A percentile compares a stretch with the other conserved stretches of the same genome.
phyloP scores from a whole-genome alignment of 2,329 filamentous ascomycete genomes.

The Capronia coronata region DNA sequence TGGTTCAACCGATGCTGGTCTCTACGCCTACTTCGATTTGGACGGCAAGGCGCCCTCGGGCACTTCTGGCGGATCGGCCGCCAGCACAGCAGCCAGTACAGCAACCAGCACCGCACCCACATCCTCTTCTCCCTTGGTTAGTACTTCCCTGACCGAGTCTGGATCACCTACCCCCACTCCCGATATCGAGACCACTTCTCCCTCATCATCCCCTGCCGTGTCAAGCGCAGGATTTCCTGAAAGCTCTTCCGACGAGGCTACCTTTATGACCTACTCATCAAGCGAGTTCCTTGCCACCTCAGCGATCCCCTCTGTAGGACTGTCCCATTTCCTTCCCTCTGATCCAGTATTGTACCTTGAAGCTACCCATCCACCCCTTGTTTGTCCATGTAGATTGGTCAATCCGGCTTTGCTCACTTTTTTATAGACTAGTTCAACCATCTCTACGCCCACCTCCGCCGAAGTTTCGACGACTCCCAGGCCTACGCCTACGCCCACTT shows the following conservation, averaged over 20 bases:
- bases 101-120: conserved; percentile 19
- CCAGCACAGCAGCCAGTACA: not conserved
- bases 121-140: conserved; percentile 29
- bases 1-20: conserved; percentile 35
- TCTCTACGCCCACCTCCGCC: not conserved
- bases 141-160: conserved; percentile 20
- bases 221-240: conserved; percentile 23
- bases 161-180: conserved; percentile 16
- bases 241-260: conserved; percentile 24
- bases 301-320: conserved; percentile 23
- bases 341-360: not conserved
- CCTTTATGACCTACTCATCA: conserved; percentile 16
- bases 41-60: conserved; percentile 20
- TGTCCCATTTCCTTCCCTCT: conserved; percentile 11
- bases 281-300: conserved; percentile 15
- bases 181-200: conserved; percentile 9
- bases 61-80: conserved; percentile 17
- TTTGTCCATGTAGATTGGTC: not conserved
- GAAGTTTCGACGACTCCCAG: conserved; percentile 1
- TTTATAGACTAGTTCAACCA: not conserved
- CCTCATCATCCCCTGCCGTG: conserved; percentile 21
- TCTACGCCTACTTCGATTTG: conserved; percentile 42
- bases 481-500: too few relatives aligned
- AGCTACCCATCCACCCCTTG: not conserved
- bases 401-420: conserved; percentile 2